These are phyloP conservation scores for Musa acuminata DNA, from an alignment of 176 grass and related monocot species.

Conservation along the genomic window DNA sequence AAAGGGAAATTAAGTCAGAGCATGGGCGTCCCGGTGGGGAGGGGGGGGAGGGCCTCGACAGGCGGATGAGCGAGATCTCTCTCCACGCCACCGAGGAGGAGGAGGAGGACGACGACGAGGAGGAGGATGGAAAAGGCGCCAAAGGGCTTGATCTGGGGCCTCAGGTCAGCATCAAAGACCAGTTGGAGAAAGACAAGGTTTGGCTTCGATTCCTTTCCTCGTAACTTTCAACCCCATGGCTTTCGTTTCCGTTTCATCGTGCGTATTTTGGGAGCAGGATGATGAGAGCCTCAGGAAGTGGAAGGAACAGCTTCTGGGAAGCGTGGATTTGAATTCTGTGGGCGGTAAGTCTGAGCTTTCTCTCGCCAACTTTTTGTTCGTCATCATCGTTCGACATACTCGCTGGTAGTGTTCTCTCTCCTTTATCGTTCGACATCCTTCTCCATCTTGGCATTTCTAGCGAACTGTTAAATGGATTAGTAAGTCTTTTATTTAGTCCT, in stretches of 20 bases:
- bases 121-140: neutral
- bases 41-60: neutral
- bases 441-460: neutral
- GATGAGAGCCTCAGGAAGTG: conserved; percentile 95
- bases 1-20: neutral
- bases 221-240: neutral
- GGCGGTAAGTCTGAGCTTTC: conserved; percentile 48
- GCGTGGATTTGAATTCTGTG: conserved; percentile 86
- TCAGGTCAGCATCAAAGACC: conserved; percentile 23
- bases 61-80: neutral
- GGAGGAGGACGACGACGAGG: neutral
- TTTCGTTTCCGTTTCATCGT: neutral
- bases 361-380: neutral
- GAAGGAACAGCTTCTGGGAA: conserved; percentile 91
- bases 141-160: conserved; percentile 22
- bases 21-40: neutral
- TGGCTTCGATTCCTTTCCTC: neutral
- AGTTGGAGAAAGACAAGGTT: conserved; percentile 28
- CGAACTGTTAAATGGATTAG: no score
- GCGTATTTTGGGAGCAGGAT: conserved; percentile 33
- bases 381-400: neutral
- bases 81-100: conserved; percentile 4
- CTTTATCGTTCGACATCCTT: neutral
- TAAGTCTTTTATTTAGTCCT: no score
- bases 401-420: neutral